phyloP scores from a whole-genome alignment of 441 rosid species.

The Croton setiger region DNA sequence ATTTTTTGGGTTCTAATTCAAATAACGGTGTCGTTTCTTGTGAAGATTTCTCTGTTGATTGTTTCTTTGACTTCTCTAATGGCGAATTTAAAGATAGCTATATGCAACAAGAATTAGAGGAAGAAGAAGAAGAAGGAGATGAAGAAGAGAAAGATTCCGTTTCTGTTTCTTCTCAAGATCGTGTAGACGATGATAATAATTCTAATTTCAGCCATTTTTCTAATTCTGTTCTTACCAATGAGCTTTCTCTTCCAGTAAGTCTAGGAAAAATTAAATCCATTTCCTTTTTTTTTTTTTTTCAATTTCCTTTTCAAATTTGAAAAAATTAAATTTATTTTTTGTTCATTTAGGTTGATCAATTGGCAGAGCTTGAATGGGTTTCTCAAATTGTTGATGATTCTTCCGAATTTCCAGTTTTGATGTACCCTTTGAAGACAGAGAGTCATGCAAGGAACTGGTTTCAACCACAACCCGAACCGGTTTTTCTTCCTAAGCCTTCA shows the following conservation, averaged over 20 bases:
- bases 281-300: neutral
- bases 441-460: conserved; percentile 17
- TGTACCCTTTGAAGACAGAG: conserved; percentile 33
- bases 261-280: neutral
- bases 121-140: conserved; percentile 23
- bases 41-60: conserved; percentile 68
- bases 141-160: conserved; percentile 42
- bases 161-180: conserved; percentile 35
- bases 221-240: conserved; percentile 39
- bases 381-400: conserved; percentile 87
- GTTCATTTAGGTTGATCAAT: conserved; percentile 47
- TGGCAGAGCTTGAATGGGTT: conserved; percentile 80
- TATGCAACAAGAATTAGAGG: conserved; percentile 9
- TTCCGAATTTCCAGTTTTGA: conserved; percentile 44
- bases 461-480: conserved; percentile 19
- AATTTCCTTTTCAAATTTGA: neutral
- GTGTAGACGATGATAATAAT: conserved; percentile 34
- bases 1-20: conserved; percentile 22
- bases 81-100: conserved; percentile 35
- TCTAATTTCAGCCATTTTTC: conserved; percentile 31
- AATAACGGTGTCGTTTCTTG: conserved; percentile 26
- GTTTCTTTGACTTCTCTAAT: conserved; percentile 64
- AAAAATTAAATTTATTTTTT: conserved; percentile 16
- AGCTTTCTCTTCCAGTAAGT: conserved; percentile 59
- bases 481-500: conserved; percentile 14